Evolutionary conservation across 805 yeast genomes (phyloP).

Genomic region (Teunomyces panamensis): DNA sequence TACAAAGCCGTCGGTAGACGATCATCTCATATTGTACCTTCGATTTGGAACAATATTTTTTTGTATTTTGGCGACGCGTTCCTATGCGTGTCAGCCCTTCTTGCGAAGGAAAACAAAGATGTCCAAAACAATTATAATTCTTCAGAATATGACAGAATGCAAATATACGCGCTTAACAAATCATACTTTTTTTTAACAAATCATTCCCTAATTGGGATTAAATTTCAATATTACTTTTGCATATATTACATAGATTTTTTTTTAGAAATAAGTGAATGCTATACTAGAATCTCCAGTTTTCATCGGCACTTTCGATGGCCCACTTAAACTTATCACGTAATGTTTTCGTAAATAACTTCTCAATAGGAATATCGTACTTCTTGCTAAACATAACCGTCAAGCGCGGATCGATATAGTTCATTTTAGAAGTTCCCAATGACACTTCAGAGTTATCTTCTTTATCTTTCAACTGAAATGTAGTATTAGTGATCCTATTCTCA

Average conservation of each 20-base stretch:
- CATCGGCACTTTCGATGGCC: constrained; percentile 92
- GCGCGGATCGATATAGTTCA: constrained; percentile 94
- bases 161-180: background rate
- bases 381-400: constrained; percentile 86
- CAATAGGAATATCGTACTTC: constrained; percentile 84
- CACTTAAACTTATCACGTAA: constrained; percentile 89
- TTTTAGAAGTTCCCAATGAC: constrained; percentile 87
- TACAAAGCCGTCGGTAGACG: background rate
- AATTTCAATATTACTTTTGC: background rate
- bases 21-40: background rate
- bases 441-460: constrained; percentile 94
- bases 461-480: constrained; percentile 76
- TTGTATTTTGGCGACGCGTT: background rate
- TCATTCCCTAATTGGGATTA: background rate
- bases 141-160: background rate
- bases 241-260: background rate
- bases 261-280: background rate
- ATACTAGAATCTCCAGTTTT: constrained; percentile 73
- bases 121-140: background rate
- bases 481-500: constrained; percentile 66
- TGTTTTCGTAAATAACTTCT: constrained; percentile 87
- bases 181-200: background rate
- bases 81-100: background rate
- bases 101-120: background rate
- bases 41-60: background rate